Evolutionary conservation across 139 green algal genomes (phyloP).

Genomic region (Chlamydomonas asymmetrica): DNA sequence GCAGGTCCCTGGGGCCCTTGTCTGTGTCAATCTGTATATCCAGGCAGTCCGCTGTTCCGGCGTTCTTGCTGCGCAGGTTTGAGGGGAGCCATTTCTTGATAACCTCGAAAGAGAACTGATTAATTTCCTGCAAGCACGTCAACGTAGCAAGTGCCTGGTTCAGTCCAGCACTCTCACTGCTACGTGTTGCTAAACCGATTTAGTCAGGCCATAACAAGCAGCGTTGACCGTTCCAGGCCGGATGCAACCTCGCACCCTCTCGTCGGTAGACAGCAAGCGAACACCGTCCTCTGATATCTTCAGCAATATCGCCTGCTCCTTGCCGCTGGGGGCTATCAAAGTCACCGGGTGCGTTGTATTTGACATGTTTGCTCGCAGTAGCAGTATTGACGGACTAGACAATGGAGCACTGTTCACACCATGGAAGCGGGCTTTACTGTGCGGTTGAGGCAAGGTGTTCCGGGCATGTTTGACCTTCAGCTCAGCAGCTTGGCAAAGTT

Average conservation of each 20-base stretch:
- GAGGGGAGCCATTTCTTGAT: conserved; percentile 71
- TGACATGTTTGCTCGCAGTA: too few species aligned
- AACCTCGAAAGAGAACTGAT: conserved; percentile 56
- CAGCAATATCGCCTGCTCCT: conserved; percentile 42
- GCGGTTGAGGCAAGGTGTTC: too few species aligned
- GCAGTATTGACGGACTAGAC: too few species aligned
- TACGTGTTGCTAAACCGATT: too few species aligned
- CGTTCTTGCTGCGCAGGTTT: conserved; percentile 52
- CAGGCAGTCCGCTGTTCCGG: conserved; percentile 53
- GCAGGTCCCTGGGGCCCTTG: conserved; percentile 57
- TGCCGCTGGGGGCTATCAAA: conserved; percentile 31
- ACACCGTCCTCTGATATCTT: conserved; percentile 32
- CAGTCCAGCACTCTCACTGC: too few species aligned
- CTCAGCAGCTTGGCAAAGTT: too few species aligned
- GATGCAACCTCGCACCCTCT: conserved; percentile 2
- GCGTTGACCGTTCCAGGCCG: neutral
- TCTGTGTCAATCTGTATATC: conserved; percentile 61
- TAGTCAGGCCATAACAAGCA: too few species aligned
- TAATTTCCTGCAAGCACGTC: conserved; percentile 50
- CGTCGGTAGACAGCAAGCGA: conserved; percentile 13
- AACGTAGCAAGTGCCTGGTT: too few species aligned
- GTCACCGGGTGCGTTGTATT: conserved; percentile 31
- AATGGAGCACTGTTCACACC: too few species aligned
- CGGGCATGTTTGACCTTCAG: too few species aligned
- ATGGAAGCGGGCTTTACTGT: too few species aligned